Conservation (phyloP, 441 rosid genomes). For the Gossypium gossypioides region DNA sequence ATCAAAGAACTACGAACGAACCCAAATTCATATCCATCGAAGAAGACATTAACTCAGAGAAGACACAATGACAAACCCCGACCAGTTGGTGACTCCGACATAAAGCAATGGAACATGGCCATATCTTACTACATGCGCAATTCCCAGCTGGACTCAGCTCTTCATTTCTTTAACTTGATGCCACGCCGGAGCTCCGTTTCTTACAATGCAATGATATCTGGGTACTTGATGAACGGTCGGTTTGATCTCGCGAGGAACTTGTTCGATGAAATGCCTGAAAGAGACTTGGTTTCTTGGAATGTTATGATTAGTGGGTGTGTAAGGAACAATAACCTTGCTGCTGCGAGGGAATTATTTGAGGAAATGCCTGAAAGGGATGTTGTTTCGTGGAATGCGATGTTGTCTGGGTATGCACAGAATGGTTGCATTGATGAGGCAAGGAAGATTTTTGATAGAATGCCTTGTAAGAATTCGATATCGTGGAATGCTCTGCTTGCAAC, state of each 20-base stretch:
- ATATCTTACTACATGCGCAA: slow-evolving; percentile 40
- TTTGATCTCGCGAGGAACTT: slow-evolving; percentile 26
- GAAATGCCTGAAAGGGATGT: slow-evolving; percentile 48
- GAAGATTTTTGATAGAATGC: slow-evolving; percentile 48
- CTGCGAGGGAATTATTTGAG: slow-evolving; percentile 47
- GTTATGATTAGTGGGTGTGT: slow-evolving; percentile 46
- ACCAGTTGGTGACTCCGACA: slow-evolving; percentile 28
- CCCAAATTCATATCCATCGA: slow-evolving; percentile 27
- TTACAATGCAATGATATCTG: slow-evolving; percentile 41
- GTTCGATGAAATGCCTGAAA: slow-evolving; percentile 45
- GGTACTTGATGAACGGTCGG: slow-evolving; percentile 26
- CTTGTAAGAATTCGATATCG: slow-evolving; percentile 42
- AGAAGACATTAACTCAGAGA: slow-evolving; percentile 21
- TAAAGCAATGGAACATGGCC: slow-evolving; percentile 34
- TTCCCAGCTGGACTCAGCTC: slow-evolving; percentile 27
- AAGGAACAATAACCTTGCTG: slow-evolving; percentile 32
- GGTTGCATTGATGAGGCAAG: slow-evolving; percentile 57
- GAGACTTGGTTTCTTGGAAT: slow-evolving; percentile 46
- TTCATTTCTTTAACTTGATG: slow-evolving; percentile 32
- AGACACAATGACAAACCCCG: slow-evolving; percentile 10
- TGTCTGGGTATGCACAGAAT: slow-evolving; percentile 69
- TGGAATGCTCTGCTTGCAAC: slow-evolving; percentile 64
- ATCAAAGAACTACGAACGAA: slow-evolving; percentile 12
- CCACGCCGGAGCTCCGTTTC: slow-evolving; percentile 44
- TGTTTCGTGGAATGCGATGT: slow-evolving; percentile 63